Evolutionary conservation across 805 yeast genomes (phyloP).

Genomic region (Lipomyces sp.): DNA sequence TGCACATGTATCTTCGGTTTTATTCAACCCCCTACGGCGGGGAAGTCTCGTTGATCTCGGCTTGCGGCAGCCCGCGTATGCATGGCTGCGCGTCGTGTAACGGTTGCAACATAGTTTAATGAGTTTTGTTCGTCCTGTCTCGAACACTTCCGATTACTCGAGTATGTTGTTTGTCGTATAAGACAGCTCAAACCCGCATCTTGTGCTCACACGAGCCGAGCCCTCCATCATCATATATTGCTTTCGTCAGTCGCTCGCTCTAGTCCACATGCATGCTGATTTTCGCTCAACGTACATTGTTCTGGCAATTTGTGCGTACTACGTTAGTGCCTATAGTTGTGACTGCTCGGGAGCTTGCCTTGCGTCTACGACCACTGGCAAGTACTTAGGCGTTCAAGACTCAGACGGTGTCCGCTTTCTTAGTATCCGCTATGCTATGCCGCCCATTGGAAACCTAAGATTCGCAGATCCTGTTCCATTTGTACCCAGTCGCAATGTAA

Average conservation of each 20-base stretch:
- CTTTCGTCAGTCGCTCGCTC: background rate
- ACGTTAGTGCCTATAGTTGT: conserved; percentile 13
- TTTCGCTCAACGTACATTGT: conserved; percentile 1
- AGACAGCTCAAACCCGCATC: background rate
- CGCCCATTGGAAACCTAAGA: conserved; percentile 30
- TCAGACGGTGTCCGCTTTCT: conserved; percentile 26
- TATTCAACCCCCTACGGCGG: background rate
- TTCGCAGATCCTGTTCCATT: conserved; percentile 32
- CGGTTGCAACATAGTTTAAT: background rate
- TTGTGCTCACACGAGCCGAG: background rate
- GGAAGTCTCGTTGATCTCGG: background rate
- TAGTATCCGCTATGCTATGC: conserved; percentile 34
- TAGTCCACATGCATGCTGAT: conserved; percentile 10
- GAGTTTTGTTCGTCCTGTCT: conserved; percentile 1
- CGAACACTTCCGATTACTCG: background rate
- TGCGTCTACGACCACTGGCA: conserved; percentile 32
- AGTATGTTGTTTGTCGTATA: background rate
- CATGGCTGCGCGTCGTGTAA: background rate
- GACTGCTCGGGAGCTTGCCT: conserved; percentile 24
- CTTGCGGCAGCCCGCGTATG: background rate
- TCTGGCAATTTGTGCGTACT: conserved; percentile 9
- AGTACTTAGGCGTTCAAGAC: conserved; percentile 23
- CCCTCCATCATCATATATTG: background rate
- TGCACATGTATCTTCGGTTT: background rate
- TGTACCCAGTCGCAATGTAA: conserved; percentile 7